Evolutionary conservation across 768 basidiomycete species (phyloP).

Genomic region (Naganishia antarctica): DNA sequence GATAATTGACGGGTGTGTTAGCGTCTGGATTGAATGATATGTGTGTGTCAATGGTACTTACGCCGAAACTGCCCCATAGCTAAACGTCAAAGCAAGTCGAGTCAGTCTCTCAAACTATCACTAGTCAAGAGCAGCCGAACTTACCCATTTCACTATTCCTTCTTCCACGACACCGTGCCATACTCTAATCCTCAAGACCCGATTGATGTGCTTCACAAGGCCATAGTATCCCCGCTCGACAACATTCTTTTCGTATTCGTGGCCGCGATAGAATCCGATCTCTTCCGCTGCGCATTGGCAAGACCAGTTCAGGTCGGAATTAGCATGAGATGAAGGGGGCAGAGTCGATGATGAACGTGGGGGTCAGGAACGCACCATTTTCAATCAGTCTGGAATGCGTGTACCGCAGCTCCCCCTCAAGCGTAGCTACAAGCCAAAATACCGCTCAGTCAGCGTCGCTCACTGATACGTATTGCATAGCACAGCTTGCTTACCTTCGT

Average conservation of each 20-base stretch:
- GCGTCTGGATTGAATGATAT: too few relatives aligned
- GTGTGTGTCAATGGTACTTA: too few relatives aligned
- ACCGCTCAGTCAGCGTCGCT: background rate
- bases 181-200: conserved; percentile 71
- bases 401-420: conserved; percentile 83
- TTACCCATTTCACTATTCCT: conserved; percentile 75
- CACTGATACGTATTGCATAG: too few relatives aligned
- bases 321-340: too few relatives aligned
- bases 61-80: conserved; percentile 89
- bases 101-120: conserved; percentile 28
- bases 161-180: conserved; percentile 91
- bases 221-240: conserved; percentile 83
- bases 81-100: background rate
- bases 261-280: conserved; percentile 78
- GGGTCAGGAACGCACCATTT: conserved; percentile 52
- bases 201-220: conserved; percentile 77
- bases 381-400: conserved; percentile 86
- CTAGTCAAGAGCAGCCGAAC: background rate
- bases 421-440: conserved; percentile 56
- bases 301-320: background rate
- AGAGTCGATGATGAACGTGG: too few relatives aligned
- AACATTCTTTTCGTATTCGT: conserved; percentile 82
- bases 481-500: conserved; percentile 47
- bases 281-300: conserved; percentile 37
- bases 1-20: too few relatives aligned